phyloP scores from a whole-genome alignment of 2,329 filamentous ascomycete genomes.

The Didymella segeticola region DNA sequence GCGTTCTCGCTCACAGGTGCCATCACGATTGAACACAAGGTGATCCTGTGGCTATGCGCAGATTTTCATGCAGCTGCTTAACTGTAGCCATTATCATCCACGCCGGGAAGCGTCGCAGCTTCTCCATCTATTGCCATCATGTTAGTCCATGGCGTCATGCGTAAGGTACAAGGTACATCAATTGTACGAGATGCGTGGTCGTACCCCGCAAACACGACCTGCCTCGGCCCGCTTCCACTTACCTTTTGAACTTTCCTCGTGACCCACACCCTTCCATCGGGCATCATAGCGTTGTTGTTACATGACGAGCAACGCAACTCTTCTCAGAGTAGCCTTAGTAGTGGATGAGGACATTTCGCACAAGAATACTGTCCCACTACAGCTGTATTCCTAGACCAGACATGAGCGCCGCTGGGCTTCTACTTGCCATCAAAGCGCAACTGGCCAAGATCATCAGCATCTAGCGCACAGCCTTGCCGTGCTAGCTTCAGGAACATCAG shows the following conservation, averaged over 20 bases:
- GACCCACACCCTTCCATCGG: neutral
- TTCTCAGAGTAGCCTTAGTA: too few relatives aligned
- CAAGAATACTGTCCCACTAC: too few relatives aligned
- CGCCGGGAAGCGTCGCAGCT: too few relatives aligned
- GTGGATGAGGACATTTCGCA: too few relatives aligned
- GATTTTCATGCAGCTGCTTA: too few relatives aligned
- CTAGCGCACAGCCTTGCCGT: slow-evolving; percentile 2
- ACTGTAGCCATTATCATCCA: too few relatives aligned
- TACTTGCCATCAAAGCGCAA: neutral
- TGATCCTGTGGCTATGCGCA: too few relatives aligned
- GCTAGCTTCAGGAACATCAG: neutral
- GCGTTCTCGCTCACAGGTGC: too few relatives aligned
- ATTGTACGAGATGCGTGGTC: neutral
- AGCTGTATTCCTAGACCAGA: too few relatives aligned
- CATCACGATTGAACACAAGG: too few relatives aligned
- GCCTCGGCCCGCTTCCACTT: slow-evolving; percentile 12
- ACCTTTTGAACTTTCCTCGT: neutral
- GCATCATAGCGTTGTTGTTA: too few relatives aligned
- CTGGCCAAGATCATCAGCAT: neutral
- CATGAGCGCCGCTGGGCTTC: neutral
- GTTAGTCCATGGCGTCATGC: neutral
- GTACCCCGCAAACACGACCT: slow-evolving; percentile 8
- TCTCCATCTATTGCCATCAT: neutral
- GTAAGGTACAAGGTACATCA: neutral
- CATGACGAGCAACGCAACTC: neutral